Conservation (phyloP, 345 rosid genomes). For the Crucihimalaya himalaica region DNA sequence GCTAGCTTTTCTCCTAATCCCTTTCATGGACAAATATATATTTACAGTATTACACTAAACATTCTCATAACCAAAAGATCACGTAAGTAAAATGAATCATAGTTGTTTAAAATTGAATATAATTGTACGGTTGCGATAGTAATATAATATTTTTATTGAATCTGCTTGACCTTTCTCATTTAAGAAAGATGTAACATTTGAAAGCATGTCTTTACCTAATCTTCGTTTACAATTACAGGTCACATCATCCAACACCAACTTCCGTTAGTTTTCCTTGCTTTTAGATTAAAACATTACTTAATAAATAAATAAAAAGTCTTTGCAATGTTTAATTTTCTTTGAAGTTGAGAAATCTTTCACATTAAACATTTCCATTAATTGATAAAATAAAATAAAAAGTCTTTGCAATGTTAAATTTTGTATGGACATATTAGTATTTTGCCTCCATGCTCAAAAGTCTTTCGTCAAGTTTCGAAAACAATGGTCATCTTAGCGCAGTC, state of each 20-base stretch:
- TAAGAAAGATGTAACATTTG: constrained; percentile 16
- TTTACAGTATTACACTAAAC: not conserved
- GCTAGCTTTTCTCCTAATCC: not conserved
- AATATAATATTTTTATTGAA: not conserved
- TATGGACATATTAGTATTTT: not conserved
- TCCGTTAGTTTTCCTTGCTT: constrained; percentile 9
- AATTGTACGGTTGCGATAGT: not conserved
- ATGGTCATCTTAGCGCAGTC: constrained; percentile 4
- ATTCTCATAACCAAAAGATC: not conserved
- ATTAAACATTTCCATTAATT: not conserved
- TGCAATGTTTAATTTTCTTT: not conserved
- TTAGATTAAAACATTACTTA: constrained; percentile 12
- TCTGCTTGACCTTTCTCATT: constrained; percentile 7
- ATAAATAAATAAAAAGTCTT: not conserved
- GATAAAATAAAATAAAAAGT: too few relatives aligned
- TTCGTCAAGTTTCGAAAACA: constrained; percentile 6
- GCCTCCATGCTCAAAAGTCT: not conserved
- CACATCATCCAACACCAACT: constrained; percentile 20
- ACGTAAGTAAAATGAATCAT: not conserved
- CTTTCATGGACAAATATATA: too few relatives aligned
- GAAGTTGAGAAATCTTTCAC: not conserved
- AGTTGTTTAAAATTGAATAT: not conserved
- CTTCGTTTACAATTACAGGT: constrained; percentile 12
- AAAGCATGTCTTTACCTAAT: constrained; percentile 30
- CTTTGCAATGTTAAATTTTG: not conserved